Base-by-base conservation (phyloP, 768 basidiomycete genomes). In the Astraeus odoratus region DNA sequence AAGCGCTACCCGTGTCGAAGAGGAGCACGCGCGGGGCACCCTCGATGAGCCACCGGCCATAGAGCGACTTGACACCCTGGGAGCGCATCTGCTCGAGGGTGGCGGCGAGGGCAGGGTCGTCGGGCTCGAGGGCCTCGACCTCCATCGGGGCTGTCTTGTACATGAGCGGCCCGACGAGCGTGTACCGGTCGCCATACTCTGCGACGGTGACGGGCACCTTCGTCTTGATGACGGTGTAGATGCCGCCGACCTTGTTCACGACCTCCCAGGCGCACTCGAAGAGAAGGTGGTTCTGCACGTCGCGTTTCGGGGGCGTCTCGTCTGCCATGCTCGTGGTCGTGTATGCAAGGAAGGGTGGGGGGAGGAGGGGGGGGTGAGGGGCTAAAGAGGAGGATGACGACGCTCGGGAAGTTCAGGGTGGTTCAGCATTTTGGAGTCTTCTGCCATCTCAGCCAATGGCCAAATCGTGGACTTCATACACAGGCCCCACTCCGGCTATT, bases 61-160 rank as follows among this genome's bases (percentile, higher is more conserved):
- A 98, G 41, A 98, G 80, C 50, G 77, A 78, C 66, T 98, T 98
- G 49, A 96, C 87, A 40, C 96, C 96, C 53, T 91, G 83, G 1
- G 78, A 73, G 42, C 84, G 80, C 93, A 99, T 94, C 24, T 69
- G 62, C n/a, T 83, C 74, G 41, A 98, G 75, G 2, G 89, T 76
- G 4, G 73, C 72, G n/a, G 76, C 78, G 46, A 99, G 67, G 45
- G 84, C 78, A 4, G 81, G 80, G 57, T 94, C 91, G 3, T 78
- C 71, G 20, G 95, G 93, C 48, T 96, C 94, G 60, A 89, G 79
- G 5, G 85, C 74, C 66, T 98, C 96, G 57, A 99, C 96, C 69
- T 99, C 96, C 92, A 99, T 93, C 38, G 95, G 94, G 0, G 95
- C 95, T 1, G 89, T 84, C 73, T 98, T 98, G 83, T 98, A 95